Evolutionary conservation across 441 rosid genomes (phyloP), one percentile per base, ranked within the genome.

Genomic region (Croton setiger): DNA sequence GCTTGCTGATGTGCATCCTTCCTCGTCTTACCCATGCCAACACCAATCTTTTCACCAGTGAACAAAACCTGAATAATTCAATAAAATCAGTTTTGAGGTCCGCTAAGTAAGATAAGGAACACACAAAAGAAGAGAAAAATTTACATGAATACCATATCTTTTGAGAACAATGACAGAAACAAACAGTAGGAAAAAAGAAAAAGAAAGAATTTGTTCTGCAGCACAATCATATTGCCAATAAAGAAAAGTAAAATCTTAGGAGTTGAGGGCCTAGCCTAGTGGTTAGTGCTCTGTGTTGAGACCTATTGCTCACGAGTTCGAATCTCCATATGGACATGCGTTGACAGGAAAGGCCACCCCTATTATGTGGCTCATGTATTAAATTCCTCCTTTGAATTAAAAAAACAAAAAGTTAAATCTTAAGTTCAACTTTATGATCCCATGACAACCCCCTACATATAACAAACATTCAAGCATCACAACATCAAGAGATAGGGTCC

Each of bases 1-100:
- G 98, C 99, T 84, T 87, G 94, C 71, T 91, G 99, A 78, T 93
- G 96, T 52, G 99, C 98, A 83, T 92, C 97, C 81, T 87, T 91
- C 82, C 93, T 85, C 10, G 98, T 96, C 84, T 87, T 96, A 56
- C 94, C 99, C 97, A 96, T 93, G 64, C 99, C 99, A 84, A 77
- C 86, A 77, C 88, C 98, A 73, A 96, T 91, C 90, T 88, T 93
- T 81, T 96, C 99, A 21, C 98, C 98, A 35, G 94, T 80, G 76
- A 93, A 96, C 66, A 88, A 78, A 70, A 89, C 99, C 98, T 96
- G 67, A 68, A 69, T 43, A 45, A 75, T 14, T 13, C 44, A 63
- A 21, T 23, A 39, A 51, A 71, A 74, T 67, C 60, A 69, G 63
- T 67, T 64, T 7, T 37, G 56, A 47, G 33, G 49, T 12, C 66